Evolutionary conservation across 306 rosid genomes (phyloP).

Genomic region (Trifolium fragiferum): DNA sequence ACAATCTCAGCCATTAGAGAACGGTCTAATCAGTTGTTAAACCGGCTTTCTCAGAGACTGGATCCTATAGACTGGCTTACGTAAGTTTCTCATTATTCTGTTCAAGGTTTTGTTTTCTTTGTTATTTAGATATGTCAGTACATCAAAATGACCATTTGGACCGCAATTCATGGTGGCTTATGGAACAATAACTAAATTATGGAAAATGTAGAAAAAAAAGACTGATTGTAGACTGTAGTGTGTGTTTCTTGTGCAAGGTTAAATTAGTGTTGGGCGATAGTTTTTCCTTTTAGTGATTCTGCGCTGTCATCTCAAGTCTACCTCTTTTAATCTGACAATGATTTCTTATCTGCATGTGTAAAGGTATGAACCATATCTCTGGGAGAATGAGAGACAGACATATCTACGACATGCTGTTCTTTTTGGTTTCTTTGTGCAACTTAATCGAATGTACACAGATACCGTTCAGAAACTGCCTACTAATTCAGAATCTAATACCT

Average conservation of each 20-base stretch:
- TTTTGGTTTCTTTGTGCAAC: constrained; percentile 98
- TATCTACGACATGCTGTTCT: constrained; percentile 96
- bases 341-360: constrained; percentile 32
- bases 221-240: neutral
- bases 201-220: constrained; percentile 7
- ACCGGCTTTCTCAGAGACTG: constrained; percentile 76
- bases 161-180: constrained; percentile 27
- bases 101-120: constrained; percentile 17
- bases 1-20: constrained; percentile 68
- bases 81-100: constrained; percentile 58
- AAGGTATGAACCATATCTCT: constrained; percentile 95
- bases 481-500: constrained; percentile 93
- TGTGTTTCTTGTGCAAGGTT: constrained; percentile 33
- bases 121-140: neutral
- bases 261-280: constrained; percentile 8
- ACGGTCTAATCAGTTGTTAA: constrained; percentile 64
- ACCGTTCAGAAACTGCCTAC: constrained; percentile 92
- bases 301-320: constrained; percentile 7
- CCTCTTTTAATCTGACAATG: constrained; percentile 26
- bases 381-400: constrained; percentile 96
- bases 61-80: constrained; percentile 99
- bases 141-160: constrained; percentile 5
- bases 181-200: constrained; percentile 31
- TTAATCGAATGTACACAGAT: constrained; percentile 86
- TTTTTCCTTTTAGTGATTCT: constrained; percentile 32